phyloP scores from a whole-genome alignment of 2,329 filamentous ascomycete genomes.

The Phialophora verrucosa region DNA sequence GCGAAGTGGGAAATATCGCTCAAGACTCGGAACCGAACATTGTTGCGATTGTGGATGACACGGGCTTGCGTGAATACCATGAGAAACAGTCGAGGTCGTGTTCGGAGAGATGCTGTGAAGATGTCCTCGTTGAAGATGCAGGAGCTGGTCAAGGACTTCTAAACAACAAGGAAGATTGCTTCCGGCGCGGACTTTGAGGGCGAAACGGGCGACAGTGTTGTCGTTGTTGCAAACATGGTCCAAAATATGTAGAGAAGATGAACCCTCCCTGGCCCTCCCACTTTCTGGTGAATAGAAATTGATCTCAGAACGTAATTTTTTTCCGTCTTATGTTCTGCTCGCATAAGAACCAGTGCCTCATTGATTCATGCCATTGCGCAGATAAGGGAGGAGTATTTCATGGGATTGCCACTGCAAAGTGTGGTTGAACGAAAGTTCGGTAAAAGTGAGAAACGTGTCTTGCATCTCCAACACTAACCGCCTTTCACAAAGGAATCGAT shows the following conservation, averaged over 20 bases:
- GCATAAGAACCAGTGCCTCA: not conserved
- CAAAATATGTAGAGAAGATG: not conserved
- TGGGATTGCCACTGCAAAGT: not conserved
- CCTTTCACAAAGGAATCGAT: not conserved
- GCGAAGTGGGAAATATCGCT: constrained; percentile 28
- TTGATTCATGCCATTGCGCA: not conserved
- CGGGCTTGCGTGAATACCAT: constrained; percentile 14
- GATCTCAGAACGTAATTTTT: not conserved
- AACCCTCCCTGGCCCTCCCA: not conserved
- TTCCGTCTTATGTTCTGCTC: not conserved
- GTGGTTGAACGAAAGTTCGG: not conserved
- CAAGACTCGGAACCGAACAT: constrained; percentile 10
- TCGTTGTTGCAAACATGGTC: constrained; percentile 1
- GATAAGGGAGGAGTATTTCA: not conserved
- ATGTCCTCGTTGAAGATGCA: no score
- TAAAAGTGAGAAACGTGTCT: not conserved
- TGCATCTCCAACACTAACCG: not conserved
- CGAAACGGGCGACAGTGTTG: no score
- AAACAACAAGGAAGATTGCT: no score
- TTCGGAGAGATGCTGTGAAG: not conserved
- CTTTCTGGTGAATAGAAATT: not conserved
- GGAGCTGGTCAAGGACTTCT: no score
- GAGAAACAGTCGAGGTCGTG: constrained; percentile 16
- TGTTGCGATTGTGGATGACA: constrained; percentile 28
- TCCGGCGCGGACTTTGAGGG: no score